Conservation (phyloP, 345 rosid species). For the Populus nigra region DNA sequence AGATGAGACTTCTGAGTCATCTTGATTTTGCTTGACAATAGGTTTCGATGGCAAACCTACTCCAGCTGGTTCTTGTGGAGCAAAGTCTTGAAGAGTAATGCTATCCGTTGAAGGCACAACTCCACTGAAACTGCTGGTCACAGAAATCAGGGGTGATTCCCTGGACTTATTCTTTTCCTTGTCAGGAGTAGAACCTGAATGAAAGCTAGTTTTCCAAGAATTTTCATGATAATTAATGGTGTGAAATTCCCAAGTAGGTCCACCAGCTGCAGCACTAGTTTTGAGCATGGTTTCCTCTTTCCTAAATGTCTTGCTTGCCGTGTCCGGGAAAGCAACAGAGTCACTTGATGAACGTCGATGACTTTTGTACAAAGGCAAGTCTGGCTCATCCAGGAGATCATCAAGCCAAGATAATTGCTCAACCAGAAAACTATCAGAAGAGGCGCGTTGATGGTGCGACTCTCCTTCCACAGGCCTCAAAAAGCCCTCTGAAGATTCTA, state of each 20-base stretch:
- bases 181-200: background rate
- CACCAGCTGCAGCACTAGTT: background rate
- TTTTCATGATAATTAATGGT: background rate
- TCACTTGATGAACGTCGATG: slow-evolving; percentile 70
- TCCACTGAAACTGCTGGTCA: background rate
- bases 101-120: background rate
- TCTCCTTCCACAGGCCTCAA: slow-evolving; percentile 23
- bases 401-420: slow-evolving; percentile 69
- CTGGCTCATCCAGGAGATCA: slow-evolving; percentile 57
- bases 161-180: background rate
- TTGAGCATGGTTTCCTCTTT: background rate
- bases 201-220: background rate
- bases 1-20: slow-evolving; percentile 21
- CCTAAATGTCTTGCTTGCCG: background rate
- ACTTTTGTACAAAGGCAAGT: slow-evolving; percentile 36
- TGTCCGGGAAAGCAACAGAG: slow-evolving; percentile 45
- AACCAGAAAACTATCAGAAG: slow-evolving; percentile 34
- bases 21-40: background rate
- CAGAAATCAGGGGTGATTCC: background rate
- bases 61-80: slow-evolving; percentile 21
- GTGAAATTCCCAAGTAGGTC: background rate
- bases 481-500: background rate
- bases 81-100: slow-evolving; percentile 14
- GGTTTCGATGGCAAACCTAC: background rate
- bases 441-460: slow-evolving; percentile 45